A percentile compares a stretch with the other conserved stretches of the same genome.
These are phyloP conservation scores for Sporodiniella umbellata DNA, from an alignment of 371 early-diverging fungal species.

Conservation along the genomic window DNA sequence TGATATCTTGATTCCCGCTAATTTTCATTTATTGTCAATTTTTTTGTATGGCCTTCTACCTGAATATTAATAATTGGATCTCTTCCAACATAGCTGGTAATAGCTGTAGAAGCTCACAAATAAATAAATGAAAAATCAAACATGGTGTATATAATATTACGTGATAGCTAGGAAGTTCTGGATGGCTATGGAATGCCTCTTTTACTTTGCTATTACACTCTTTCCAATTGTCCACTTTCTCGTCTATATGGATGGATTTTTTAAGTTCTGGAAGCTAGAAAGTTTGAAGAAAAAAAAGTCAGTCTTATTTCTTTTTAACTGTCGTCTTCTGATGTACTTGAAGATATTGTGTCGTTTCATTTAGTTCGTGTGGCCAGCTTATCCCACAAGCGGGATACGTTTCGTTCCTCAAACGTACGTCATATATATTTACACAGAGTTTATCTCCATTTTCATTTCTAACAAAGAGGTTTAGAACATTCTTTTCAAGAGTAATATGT, in stretches of 20 bases:
- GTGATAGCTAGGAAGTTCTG: conserved; percentile 47
- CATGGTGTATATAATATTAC: not conserved
- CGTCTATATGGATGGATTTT: conserved; percentile 56
- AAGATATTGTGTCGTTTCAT: conserved; percentile 59
- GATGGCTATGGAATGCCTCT: too few species aligned
- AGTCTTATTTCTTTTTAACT: not conserved
- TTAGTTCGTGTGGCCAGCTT: conserved; percentile 72
- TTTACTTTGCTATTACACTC: too few species aligned
- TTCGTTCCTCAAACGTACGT: conserved; percentile 68
- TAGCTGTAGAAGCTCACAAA: conserved; percentile 15
- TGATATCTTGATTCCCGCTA: conserved; percentile 81
- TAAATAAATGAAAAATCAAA: not conserved
- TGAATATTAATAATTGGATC: conserved; percentile 59
- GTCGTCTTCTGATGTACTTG: conserved; percentile 30
- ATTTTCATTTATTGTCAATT: not conserved
- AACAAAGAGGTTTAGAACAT: not conserved
- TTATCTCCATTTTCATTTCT: conserved; percentile 17
- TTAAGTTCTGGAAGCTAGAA: conserved; percentile 53
- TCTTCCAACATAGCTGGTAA: conserved; percentile 58
- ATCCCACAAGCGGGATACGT: conserved; percentile 66
- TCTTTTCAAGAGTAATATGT: not conserved
- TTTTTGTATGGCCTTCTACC: conserved; percentile 27
- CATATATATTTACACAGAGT: conserved; percentile 79
- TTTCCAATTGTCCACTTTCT: conserved; percentile 47
- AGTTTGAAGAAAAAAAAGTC: not conserved